Percentiles rank a stretch among this genome's conserved stretches.
These are phyloP conservation scores for Sugiyamaella castrensis DNA, from an alignment of 1,139 yeast species.

Conservation along the genomic window DNA sequence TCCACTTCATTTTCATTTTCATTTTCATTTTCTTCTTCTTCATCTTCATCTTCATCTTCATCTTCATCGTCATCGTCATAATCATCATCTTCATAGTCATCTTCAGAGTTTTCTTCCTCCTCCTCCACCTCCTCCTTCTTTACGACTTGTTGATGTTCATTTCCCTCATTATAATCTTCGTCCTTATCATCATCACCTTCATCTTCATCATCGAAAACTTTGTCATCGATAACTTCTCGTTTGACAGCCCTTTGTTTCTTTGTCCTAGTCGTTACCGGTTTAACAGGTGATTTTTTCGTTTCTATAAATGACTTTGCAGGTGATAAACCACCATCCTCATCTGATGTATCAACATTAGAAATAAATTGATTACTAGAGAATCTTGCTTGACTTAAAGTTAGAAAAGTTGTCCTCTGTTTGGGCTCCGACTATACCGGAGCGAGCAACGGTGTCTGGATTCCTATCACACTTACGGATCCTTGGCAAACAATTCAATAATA, in stretches of 20 bases:
- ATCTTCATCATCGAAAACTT: not conserved
- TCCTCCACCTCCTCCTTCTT: not conserved
- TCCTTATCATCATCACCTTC: conserved; percentile 1
- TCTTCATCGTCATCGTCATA: not conserved
- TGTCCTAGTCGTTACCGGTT: no score
- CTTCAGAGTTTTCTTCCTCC: not conserved
- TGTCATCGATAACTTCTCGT: no score
- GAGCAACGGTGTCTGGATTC: not conserved
- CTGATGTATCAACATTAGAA: conserved; percentile 6
- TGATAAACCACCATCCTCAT: conserved; percentile 4
- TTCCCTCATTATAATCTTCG: not conserved
- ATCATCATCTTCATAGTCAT: not conserved
- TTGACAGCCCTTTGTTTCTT: no score
- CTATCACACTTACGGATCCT: conserved; percentile 11
- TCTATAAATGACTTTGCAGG: conserved; percentile 2
- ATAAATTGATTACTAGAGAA: conserved; percentile 8
- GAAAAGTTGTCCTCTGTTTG: not conserved
- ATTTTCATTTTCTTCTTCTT: conserved; percentile 7
- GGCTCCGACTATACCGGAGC: not conserved
- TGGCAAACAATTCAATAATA: conserved; percentile 25
- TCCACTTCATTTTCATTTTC: conserved; percentile 11
- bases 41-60: not conserved
- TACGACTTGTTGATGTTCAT: not conserved
- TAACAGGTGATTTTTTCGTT: not conserved
- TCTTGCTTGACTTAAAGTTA: not conserved